Evolutionary conservation across 768 basidiomycete species (phyloP).

Genomic region (Hysterangium stoloniferum): DNA sequence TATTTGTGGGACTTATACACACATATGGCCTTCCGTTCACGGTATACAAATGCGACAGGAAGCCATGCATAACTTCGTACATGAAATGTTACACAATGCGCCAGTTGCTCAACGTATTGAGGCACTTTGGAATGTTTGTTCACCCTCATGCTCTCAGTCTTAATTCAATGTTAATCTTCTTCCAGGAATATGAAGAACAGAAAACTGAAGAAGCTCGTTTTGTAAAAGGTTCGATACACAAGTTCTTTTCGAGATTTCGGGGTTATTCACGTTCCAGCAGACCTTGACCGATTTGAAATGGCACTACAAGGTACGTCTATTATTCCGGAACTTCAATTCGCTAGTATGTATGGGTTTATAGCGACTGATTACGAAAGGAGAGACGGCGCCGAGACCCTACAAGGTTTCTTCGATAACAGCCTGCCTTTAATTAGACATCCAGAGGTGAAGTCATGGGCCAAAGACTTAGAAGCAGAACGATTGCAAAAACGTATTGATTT

Average conservation of each 20-base stretch:
- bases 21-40: background rate
- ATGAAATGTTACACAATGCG: conserved; percentile 79
- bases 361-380: conserved; percentile 68
- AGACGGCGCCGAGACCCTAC: conserved; percentile 41
- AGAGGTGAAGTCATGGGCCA: conserved; percentile 68
- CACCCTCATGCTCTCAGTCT: background rate
- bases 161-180: background rate
- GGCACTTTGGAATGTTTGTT: conserved; percentile 61
- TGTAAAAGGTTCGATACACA: conserved; percentile 59
- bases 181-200: conserved; percentile 78
- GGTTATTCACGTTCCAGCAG: conserved; percentile 27
- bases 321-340: background rate
- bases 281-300: conserved; percentile 85
- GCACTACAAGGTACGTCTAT: conserved; percentile 58
- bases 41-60: conserved; percentile 35
- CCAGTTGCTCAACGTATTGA: conserved; percentile 61
- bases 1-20: background rate
- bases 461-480: conserved; percentile 46
- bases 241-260: background rate
- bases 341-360: conserved; percentile 20
- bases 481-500: conserved; percentile 15
- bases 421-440: conserved; percentile 63
- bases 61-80: conserved; percentile 85
- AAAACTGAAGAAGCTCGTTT: conserved; percentile 69
- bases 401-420: conserved; percentile 76